Evolutionary conservation across 2,329 filamentous ascomycete genomes (phyloP), one percentile per base, ranked within the genome.

Genomic region (Microcyclospora pomicola): DNA sequence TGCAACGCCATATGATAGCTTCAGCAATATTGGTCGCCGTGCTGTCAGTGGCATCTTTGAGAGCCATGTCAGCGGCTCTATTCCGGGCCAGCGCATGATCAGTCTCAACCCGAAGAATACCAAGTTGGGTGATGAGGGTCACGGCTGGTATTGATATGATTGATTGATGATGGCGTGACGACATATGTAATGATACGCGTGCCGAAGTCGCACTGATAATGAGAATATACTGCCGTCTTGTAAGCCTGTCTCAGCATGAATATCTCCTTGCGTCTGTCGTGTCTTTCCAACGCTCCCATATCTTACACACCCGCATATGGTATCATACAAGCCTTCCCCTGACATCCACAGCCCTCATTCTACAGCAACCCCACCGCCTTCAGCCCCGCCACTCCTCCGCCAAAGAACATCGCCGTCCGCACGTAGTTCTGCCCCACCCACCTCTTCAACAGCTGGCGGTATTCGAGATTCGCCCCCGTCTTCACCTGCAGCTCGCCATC

Each of bases 21-120:
- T 78, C 44, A 47, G 48, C 2, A 54, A 61, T 27, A 61, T 76
- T 32, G 71, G 71, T 5, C 64, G 65, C 45, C 58, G 74, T 33
- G 69, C 70, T 3, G 66, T 78, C 30, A 71, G 69, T 5, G 73
- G 73, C 10, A 66, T 67, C 2, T 78, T 78, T 47, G 74, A 79
- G 53, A 63, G 66, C 29, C 66, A 68, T 12, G 66, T 70, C 42
- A 71, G 66, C 10, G 55, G 55, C 6, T 66, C 67, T 27, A 63
- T 76, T 33, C 74, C 73, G 0, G 71, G 72, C 0, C 71, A 75
- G 53, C 62, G 71, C 29, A 63, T 78, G 36, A 40, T 77, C 34
- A 72, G 66, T 29, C 58, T 77, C 58, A 77, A 78, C 56, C 74
- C 73, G 2, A 66, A 65, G 39, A 66, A 65, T 27, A 62, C 67